Percentiles rank a stretch among this genome's conserved stretches.
Evolutionary conservation across 2,329 filamentous ascomycete genomes (phyloP).

Genomic region (Dactylonectria macrodidyma): DNA sequence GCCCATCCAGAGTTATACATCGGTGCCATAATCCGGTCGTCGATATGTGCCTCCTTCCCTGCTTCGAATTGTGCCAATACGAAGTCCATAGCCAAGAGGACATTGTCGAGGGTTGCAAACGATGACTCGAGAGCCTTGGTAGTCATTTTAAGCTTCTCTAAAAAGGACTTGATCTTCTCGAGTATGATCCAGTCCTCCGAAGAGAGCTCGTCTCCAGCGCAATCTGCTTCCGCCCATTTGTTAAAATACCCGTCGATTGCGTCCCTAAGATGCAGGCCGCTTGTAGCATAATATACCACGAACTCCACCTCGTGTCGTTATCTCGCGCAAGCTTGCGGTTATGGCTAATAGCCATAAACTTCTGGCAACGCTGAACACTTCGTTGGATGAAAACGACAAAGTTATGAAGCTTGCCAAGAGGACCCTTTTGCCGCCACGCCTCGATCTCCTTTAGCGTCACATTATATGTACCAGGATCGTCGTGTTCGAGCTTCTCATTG

Average conservation of each 20-base stretch:
- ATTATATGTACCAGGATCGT: too few species aligned
- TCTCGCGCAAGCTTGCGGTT: conserved; percentile 14
- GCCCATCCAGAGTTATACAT: neutral
- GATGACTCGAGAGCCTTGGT: neutral
- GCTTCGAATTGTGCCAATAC: neutral
- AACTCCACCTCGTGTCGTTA: neutral
- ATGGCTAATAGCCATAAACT: too few species aligned
- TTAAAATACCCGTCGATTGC: neutral
- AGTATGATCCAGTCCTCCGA: neutral
- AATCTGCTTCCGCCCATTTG: neutral
- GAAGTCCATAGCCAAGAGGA: neutral
- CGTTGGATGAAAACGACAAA: too few species aligned
- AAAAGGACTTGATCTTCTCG: neutral
- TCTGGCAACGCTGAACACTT: too few species aligned
- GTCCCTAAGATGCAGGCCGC: neutral
- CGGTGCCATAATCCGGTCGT: neutral
- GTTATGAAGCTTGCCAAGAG: too few species aligned
- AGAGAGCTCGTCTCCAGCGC: neutral
- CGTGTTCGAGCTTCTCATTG: too few species aligned
- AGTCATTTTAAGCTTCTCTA: neutral
- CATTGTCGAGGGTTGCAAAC: neutral
- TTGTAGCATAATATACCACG: neutral
- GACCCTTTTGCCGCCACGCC: too few species aligned
- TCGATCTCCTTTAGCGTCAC: too few species aligned
- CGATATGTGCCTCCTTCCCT: neutral